Conservation (phyloP, 208 protist genomes). For the Trypanosoma lewisi region DNA sequence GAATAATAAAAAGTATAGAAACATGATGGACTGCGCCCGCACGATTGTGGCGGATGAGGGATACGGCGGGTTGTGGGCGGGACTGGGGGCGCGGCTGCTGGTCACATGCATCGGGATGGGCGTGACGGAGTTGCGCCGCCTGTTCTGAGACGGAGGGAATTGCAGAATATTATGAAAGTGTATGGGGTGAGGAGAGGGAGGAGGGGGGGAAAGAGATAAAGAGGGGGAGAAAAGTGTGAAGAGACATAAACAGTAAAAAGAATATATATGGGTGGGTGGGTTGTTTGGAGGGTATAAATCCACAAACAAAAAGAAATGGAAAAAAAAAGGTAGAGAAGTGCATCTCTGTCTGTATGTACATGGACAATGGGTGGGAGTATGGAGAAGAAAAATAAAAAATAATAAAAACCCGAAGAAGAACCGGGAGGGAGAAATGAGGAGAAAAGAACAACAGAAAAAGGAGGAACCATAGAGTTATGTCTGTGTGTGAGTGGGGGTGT, state of each 20-base stretch:
- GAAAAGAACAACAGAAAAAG: neutral
- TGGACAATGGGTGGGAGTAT: too few relatives aligned
- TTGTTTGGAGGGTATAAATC: neutral
- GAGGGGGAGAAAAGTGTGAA: too few relatives aligned
- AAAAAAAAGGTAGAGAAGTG: neutral
- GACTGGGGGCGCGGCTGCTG: constrained; percentile 29
- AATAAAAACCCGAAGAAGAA: neutral
- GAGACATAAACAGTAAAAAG: too few relatives aligned
- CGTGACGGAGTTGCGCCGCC: constrained; percentile 21
- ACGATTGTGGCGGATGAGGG: constrained; percentile 76
- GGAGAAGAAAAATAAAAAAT: neutral
- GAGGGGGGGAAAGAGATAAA: too few relatives aligned
- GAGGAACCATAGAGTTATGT: neutral
- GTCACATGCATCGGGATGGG: constrained; percentile 31
- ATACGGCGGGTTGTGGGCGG: constrained; percentile 67
- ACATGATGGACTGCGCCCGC: constrained; percentile 58
- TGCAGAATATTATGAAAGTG: neutral
- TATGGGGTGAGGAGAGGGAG: neutral
- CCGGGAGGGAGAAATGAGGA: neutral
- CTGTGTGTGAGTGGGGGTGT: constrained; percentile 1
- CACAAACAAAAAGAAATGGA: neutral
- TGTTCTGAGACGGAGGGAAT: constrained; percentile 9
- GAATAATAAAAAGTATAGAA: constrained; percentile 44
- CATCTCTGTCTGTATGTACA: too few relatives aligned
- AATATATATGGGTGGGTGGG: neutral